These are phyloP conservation scores for Fusarium continuum DNA, from an alignment of 2,329 filamentous ascomycete genomes.

Conservation along the genomic window DNA sequence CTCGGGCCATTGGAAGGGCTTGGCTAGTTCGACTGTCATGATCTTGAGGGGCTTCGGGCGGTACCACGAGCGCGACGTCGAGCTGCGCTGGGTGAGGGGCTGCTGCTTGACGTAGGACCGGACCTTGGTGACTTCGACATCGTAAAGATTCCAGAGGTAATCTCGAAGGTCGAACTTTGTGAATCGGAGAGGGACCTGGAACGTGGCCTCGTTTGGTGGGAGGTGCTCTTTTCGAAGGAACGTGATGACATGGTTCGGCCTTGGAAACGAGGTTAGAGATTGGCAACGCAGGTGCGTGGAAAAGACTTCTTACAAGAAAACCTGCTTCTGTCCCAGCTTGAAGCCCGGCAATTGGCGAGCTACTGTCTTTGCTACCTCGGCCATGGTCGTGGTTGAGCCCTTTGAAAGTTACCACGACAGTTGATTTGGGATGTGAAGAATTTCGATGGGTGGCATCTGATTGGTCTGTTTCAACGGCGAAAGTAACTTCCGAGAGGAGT, in stretches of 20 bases:
- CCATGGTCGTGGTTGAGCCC: constrained; percentile 48
- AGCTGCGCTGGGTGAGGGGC: constrained; percentile 62
- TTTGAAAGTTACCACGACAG: constrained; percentile 36
- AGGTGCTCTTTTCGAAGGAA: constrained; percentile 77
- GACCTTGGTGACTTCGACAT: constrained; percentile 75
- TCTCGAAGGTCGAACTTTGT: constrained; percentile 97
- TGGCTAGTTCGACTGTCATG: constrained; percentile 91
- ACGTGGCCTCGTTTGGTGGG: constrained; percentile 84
- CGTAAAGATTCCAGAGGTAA: constrained; percentile 90
- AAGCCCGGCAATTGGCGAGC: constrained; percentile 55
- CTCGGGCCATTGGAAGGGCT: constrained; percentile 89
- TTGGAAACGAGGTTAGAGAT: constrained; percentile 49
- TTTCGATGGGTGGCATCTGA: constrained; percentile 43
- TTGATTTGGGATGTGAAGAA: constrained; percentile 44
- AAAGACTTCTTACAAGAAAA: constrained; percentile 61
- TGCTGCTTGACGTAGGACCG: constrained; percentile 79
- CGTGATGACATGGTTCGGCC: constrained; percentile 82
- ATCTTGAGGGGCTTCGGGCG: constrained; percentile 81
- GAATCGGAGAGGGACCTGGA: constrained; percentile 89
- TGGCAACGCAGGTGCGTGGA: not conserved
- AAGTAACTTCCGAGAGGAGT: constrained; percentile 43
- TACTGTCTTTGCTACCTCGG: constrained; percentile 51
- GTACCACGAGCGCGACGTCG: constrained; percentile 66
- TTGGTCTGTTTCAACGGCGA: constrained; percentile 42
- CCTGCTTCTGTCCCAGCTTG: constrained; percentile 61